These are phyloP conservation scores for Diutina ranongensis DNA, from an alignment of 1,139 yeast genomes.

Conservation along the genomic window DNA sequence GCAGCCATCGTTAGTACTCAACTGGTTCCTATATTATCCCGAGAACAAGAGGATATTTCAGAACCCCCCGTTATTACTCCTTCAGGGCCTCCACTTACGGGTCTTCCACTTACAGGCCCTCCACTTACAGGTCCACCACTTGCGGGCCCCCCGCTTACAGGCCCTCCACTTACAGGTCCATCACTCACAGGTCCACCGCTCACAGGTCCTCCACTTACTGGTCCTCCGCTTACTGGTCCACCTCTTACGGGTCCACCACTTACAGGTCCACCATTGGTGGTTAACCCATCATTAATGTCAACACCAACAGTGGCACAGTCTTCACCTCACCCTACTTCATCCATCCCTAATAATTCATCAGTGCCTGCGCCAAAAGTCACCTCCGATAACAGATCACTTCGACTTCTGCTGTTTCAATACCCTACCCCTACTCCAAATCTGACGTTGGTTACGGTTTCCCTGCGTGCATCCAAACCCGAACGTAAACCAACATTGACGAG, in stretches of 20 bases:
- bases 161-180: neutral
- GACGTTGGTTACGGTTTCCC: neutral
- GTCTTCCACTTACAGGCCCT: neutral
- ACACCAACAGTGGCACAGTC: neutral
- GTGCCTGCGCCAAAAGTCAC: neutral
- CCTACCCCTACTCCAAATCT: neutral
- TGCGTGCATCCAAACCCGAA: neutral
- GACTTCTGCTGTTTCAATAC: neutral
- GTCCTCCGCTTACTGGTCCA: neutral
- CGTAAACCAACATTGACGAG: neutral
- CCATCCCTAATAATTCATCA: neutral
- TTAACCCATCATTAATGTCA: neutral
- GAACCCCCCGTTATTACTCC: neutral
- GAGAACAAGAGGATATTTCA: neutral
- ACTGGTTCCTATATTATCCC: neutral
- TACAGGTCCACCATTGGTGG: neutral
- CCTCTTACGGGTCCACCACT: neutral
- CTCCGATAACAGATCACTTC: constrained; percentile 1
- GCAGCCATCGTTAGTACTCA: neutral
- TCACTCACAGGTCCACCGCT: neutral
- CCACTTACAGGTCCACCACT: neutral
- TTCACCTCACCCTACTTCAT: no score
- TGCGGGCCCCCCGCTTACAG: neutral
- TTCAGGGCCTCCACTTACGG: neutral
- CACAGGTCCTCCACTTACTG: neutral